Conservation (phyloP, 2,329 filamentous ascomycete species). For the Xylariaceae sp. region DNA sequence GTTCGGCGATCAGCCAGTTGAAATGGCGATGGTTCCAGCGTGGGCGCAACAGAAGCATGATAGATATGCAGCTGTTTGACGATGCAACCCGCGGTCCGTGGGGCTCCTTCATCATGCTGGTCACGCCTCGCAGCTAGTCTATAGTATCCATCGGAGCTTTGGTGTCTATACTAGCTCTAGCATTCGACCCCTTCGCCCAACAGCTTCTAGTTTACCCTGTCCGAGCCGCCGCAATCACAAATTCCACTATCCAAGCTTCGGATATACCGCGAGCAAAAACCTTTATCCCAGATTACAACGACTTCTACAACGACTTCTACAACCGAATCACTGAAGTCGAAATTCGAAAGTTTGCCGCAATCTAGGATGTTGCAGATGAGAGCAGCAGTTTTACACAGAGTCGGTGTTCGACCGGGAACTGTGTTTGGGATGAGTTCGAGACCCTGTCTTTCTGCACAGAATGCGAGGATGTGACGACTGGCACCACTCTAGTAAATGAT, state of each 20-base stretch:
- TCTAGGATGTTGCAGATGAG: slow-evolving; percentile 1
- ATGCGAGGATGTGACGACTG: not conserved
- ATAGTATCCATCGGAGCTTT: slow-evolving; percentile 5
- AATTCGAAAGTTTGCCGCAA: not conserved
- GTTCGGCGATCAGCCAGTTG: slow-evolving; percentile 6
- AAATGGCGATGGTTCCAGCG: slow-evolving; percentile 14
- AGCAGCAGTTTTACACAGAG: not conserved
- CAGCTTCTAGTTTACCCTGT: slow-evolving; percentile 2
- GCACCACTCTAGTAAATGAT: not conserved
- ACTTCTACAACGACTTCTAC: not conserved
- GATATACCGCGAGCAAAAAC: not conserved
- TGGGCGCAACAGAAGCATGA: not conserved
- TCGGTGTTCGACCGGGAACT: slow-evolving; percentile 4
- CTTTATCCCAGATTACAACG: not conserved
- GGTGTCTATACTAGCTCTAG: slow-evolving; percentile 5
- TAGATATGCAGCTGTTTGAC: slow-evolving; percentile 6
- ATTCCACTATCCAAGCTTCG: not conserved
- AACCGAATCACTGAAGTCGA: not conserved
- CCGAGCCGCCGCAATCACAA: not conserved
- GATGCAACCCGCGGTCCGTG: slow-evolving; percentile 8
- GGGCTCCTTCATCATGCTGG: slow-evolving; percentile 1
- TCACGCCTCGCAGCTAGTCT: not conserved
- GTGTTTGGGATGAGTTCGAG: slow-evolving; percentile 4
- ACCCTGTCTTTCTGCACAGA: slow-evolving; percentile 4
- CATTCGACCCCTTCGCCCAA: slow-evolving; percentile 10